These are phyloP conservation scores for Teunomyces atbi DNA, from an alignment of 805 yeast species.

Conservation along the genomic window DNA sequence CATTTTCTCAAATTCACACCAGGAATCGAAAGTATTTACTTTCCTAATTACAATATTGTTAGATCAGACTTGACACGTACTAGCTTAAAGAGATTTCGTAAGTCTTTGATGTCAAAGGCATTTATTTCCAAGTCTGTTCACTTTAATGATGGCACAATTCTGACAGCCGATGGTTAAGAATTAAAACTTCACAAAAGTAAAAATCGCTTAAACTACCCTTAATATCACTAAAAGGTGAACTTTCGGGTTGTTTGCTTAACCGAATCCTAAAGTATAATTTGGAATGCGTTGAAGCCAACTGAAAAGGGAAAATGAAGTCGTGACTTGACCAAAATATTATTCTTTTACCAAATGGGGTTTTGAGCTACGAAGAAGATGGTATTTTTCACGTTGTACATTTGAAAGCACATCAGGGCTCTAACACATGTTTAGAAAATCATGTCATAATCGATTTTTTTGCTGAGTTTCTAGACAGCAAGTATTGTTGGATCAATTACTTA, in stretches of 20 bases:
- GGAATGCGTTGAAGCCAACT: background rate
- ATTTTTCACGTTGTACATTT: background rate
- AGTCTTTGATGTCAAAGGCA: background rate
- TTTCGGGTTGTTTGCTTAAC: background rate
- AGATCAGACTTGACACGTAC: background rate
- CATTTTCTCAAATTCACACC: background rate
- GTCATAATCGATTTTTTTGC: background rate
- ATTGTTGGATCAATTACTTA: background rate
- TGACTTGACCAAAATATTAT: background rate
- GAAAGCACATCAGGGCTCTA: background rate
- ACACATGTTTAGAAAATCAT: background rate
- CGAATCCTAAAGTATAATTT: background rate
- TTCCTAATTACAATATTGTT: slow-evolving; percentile 1
- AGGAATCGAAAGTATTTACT: background rate
- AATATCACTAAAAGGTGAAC: background rate
- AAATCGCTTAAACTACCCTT: background rate
- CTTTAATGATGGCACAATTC: background rate
- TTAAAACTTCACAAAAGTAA: background rate
- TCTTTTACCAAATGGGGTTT: background rate
- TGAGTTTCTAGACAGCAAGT: background rate
- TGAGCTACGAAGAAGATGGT: background rate
- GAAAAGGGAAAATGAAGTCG: slow-evolving; percentile 1
- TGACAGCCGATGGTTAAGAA: too few species aligned
- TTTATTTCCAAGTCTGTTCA: background rate
- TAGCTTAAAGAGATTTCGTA: background rate